Evolutionary conservation across 2,329 filamentous ascomycete genomes (phyloP).

Genomic region (Venturia carpophila): DNA sequence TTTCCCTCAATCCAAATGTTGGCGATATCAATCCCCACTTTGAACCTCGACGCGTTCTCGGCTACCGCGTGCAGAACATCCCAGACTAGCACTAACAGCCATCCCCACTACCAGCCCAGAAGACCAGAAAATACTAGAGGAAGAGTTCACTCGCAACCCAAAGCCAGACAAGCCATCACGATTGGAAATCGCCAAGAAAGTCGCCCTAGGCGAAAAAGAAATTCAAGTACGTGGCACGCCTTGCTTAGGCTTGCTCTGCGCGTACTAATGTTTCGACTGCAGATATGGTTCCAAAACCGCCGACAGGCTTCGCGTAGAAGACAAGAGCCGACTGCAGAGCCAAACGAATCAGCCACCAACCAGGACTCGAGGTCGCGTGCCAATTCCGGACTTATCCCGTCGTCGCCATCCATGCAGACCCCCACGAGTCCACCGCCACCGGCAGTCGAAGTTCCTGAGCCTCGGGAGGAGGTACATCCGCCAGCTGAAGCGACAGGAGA

Average conservation of each 20-base stretch:
- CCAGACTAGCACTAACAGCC: slow-evolving; percentile 1
- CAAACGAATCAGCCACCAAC: neutral
- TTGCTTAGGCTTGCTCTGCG: slow-evolving; percentile 16
- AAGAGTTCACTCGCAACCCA: slow-evolving; percentile 73
- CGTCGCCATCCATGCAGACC: slow-evolving; percentile 37
- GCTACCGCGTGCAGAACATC: neutral
- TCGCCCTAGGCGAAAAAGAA: slow-evolving; percentile 88
- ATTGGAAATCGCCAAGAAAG: slow-evolving; percentile 72
- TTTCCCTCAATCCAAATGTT: slow-evolving; percentile 6
- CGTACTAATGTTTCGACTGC: slow-evolving; percentile 16
- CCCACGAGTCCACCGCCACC: slow-evolving; percentile 22
- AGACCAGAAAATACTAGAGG: slow-evolving; percentile 82
- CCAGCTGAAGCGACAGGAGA: neutral
- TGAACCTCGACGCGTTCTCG: slow-evolving; percentile 17
- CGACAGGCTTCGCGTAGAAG: slow-evolving; percentile 88
- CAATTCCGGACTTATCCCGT: neutral
- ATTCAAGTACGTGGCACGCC: slow-evolving; percentile 67
- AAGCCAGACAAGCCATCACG: slow-evolving; percentile 89
- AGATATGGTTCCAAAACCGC: slow-evolving; percentile 98
- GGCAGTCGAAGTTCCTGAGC: neutral
- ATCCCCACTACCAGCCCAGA: slow-evolving; percentile 53
- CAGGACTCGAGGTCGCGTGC: neutral
- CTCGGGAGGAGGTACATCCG: neutral
- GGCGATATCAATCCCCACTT: neutral
- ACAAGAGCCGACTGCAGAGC: slow-evolving; percentile 53